Evolutionary conservation across 345 rosid genomes (phyloP), one percentile per base, ranked within the genome.

Genomic region (Rhodamnia argentea): DNA sequence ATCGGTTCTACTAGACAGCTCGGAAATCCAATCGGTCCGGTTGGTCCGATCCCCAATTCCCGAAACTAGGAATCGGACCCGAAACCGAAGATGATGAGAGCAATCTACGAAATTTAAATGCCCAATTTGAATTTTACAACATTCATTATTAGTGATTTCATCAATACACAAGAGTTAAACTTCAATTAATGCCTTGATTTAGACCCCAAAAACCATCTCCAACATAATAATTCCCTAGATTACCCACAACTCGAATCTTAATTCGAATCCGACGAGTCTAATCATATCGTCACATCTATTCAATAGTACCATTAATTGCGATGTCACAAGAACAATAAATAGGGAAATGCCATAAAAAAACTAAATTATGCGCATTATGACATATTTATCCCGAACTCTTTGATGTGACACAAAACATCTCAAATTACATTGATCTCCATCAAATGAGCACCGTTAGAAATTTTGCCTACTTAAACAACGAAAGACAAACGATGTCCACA

Each of bases 21-120:
- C 0, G 3, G 10, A 2, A 50, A 50, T 10, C 2, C 2, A 10
- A 50, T 0, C 0, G 52, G 3, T 10, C 14, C 3, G 13, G 1
- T 51, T 14, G 14, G 3, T 51, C 4, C 4, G 52, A 51, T 51
- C 52, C 1, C 4, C 14, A 3, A 1, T 51, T 51, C 52, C 3
- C 11, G 13, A 11, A 51, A 51, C 14, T 2, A 4, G 52, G 1
- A 10, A 51, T 3, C 14, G 4, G 52, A 51, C 4, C 14, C 11
- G 4, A 1, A 51, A 51, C 13, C 13, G 14, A 1, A 12, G 12
- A 3, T 12, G 52, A 51, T 51, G 1, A 64, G 3, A 64, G 1
- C 23, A 64, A 15, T 64, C 6, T 29, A 16, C 4, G 12, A 15
- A 70, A 70, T 5, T 10, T 1, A 37, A 37, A 18, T 18, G 7